These are phyloP conservation scores for Blastocystis sp. DNA, from an alignment of 352 stramenopile species.

Conservation along the genomic window DNA sequence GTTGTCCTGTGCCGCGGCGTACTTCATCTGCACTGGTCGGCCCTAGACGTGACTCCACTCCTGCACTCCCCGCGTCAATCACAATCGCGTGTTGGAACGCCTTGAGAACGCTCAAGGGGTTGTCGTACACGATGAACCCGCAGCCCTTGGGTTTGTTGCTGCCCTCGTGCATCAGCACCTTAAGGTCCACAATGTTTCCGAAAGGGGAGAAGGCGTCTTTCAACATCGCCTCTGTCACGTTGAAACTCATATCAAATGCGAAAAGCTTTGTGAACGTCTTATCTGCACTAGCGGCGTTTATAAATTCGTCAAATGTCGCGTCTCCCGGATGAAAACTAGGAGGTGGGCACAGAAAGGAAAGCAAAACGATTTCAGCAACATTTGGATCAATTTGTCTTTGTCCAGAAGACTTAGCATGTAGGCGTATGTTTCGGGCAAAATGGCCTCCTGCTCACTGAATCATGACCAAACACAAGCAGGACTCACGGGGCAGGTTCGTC, in stretches of 20 bases:
- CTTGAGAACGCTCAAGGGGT: conserved; percentile 10
- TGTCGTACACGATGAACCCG: conserved; percentile 45
- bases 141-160: conserved; percentile 37
- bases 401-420: neutral
- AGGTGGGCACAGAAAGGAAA: neutral
- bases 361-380: conserved; percentile 4
- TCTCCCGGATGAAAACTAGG: conserved; percentile 45
- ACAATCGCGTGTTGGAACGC: neutral
- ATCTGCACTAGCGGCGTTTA: conserved; percentile 11
- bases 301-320: conserved; percentile 45
- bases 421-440: neutral
- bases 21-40: conserved; percentile 18
- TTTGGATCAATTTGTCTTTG: conserved; percentile 6
- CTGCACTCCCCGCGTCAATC: neutral
- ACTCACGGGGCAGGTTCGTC: neutral
- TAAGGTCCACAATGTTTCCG: conserved; percentile 30
- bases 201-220: conserved; percentile 21
- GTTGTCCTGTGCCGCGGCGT: conserved; percentile 7
- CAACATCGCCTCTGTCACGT: conserved; percentile 16
- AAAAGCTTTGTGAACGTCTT: conserved; percentile 44
- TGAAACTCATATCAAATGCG: conserved; percentile 19
- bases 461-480: neutral
- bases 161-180: neutral
- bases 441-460: neutral
- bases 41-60: conserved; percentile 2